Evolutionary conservation across 2,329 filamentous ascomycete species (phyloP), one percentile per base, ranked within the genome.

Genomic region (Fusarium staphyleae): DNA sequence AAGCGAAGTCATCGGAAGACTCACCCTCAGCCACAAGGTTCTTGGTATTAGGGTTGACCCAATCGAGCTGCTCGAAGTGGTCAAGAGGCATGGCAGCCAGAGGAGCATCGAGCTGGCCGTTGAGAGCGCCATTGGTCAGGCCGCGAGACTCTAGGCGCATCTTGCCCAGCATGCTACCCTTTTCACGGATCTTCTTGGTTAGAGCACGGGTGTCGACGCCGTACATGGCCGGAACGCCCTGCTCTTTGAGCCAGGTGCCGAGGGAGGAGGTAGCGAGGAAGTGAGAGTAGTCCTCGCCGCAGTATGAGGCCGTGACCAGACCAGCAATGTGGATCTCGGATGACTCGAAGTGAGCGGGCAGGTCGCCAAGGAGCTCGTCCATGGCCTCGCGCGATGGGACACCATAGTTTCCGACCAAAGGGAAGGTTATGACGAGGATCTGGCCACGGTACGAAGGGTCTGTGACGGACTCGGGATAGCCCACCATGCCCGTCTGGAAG

Each of bases 401-500:
- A 74, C 93, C 93, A 78, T 99, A 99, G 81, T 98, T 99, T 74
- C 93, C 93, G 55, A 96, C 89, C 32, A 98, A 82, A 53, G 93
- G 95, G 75, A 96, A 97, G 47, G 93, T 99, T 70, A 98, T 87
- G 75, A 98, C 93, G 67, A 99, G 84, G 67, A 99, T 96, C 79
- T 99, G 93, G 58, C 90, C 90, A 42, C 89, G 88, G 77, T 95
- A 93, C 42, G 90, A 93, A 64, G 90, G 90, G 72, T 95, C 90
- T 56, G 90, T 93, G 67, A 95, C 83, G 40, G 89, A 96, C 81
- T 99, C 95, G 34, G 95, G 93, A 74, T 99, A 99, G 71, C 95
- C 95, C 67, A 98, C 95, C 93, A 98, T 96, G 76, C 95, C 95
- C 52, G 95, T 99, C 83, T 98, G 93, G 81, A 99, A 99, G 77